Base-by-base conservation (phyloP, 164 flowering plant genomes). In the Vitis riparia region DNA sequence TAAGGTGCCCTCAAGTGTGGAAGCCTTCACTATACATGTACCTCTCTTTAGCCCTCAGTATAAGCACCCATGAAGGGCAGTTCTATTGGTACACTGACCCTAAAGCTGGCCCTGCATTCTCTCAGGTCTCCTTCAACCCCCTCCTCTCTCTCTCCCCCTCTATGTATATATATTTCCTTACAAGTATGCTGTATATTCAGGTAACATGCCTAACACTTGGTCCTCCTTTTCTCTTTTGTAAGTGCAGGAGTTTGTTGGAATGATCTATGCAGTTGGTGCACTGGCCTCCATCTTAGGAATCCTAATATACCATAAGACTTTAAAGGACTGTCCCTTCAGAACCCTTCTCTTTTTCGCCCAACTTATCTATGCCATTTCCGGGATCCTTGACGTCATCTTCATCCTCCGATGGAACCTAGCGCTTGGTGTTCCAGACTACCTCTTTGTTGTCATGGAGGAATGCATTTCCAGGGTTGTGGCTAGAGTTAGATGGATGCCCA, bases 11-110 rank as follows among this genome's bases (percentile, higher is more conserved):
- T 9, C 83, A 84, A 63, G 91, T 89, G 49, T 89, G 97, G 97
- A 87, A 86, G 78, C 97, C 97, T 14, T 80, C 92, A 11, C 82
- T 89, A 0, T 91, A 79, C 72, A 91, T 89, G 87, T 87, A 75
- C 70, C 75, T 91, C 6, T 87, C 94, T 44, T 51, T 89, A 62
- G 86, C 97, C 44, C 81, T 89, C 30, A 86, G 86, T 70, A 72
- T 87, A 9, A 88, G 89, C 71, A 86, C 89, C 56, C 86, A 85
- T 66, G 92, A 89, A 81, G 97, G 97, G 9, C 85, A 81, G 44
- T 91, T 91, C 67, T 91, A 91, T 44, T 91, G 97, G 97, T 88
- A 81, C 65, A 91, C 94, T 23, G 84, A 89, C 75, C 82, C 90
- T 19, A 82, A 77, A 72, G 91, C 84, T 44, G 94, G 94, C 16